Conservation (phyloP, 768 basidiomycete species). For the Lactifluus echinatus region DNA sequence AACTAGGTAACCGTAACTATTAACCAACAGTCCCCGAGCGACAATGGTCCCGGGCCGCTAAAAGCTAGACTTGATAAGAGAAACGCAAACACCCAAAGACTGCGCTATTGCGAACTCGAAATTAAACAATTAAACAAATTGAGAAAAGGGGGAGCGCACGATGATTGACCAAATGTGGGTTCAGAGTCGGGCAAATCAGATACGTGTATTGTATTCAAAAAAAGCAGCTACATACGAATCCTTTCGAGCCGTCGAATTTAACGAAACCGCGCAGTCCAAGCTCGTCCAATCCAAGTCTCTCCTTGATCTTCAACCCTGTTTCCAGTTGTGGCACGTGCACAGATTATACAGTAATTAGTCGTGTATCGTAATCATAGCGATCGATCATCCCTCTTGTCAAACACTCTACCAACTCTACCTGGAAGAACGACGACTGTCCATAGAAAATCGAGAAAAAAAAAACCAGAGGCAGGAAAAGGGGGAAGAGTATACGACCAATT, state of each 20-base stretch:
- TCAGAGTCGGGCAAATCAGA: too few relatives aligned
- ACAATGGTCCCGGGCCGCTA: too few relatives aligned
- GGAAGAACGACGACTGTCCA: slow-evolving; percentile 3
- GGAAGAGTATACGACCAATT: not conserved
- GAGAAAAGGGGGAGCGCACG: too few relatives aligned
- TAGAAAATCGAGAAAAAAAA: not conserved
- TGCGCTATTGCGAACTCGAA: too few relatives aligned
- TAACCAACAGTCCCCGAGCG: too few relatives aligned
- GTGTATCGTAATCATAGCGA: slow-evolving; percentile 6
- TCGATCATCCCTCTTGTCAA: not conserved
- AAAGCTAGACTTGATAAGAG: too few relatives aligned
- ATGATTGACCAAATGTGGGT: too few relatives aligned
- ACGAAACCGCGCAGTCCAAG: too few relatives aligned
- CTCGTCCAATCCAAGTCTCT: not conserved
- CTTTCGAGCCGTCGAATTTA: not conserved
- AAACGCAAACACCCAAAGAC: too few relatives aligned
- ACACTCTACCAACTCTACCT: slow-evolving; percentile 6
- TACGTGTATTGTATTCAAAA: slow-evolving; percentile 2
- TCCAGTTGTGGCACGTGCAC: not conserved
- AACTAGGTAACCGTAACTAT: too few relatives aligned
- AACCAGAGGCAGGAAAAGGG: not conserved
- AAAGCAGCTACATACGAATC: not conserved
- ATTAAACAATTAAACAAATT: too few relatives aligned
- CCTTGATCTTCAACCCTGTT: too few relatives aligned
- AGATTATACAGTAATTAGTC: slow-evolving; percentile 14